Evolutionary conservation across 805 yeast genomes (phyloP).

Genomic region (Komagataella mondaviorum): DNA sequence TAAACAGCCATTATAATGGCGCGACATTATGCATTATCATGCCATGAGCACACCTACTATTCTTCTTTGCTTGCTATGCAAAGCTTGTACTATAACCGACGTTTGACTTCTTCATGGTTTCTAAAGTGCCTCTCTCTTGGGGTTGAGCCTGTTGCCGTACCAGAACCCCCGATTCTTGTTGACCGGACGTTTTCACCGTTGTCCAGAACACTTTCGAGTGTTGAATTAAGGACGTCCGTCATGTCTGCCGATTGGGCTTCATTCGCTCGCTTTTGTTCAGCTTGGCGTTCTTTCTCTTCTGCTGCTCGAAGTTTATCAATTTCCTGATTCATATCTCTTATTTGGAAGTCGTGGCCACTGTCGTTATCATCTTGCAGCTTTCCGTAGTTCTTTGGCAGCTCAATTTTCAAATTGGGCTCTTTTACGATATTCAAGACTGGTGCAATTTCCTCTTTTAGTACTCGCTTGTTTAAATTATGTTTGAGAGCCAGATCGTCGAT

Average conservation of each 20-base stretch:
- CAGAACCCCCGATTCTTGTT: not conserved
- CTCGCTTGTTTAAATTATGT: not conserved
- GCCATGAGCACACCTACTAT: not conserved
- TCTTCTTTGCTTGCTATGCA: not conserved
- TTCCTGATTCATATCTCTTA: not conserved
- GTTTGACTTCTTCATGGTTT: not conserved
- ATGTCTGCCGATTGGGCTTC: not conserved
- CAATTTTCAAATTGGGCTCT: not conserved
- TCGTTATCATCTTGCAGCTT: not conserved
- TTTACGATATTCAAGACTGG: not conserved
- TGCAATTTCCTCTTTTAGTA: not conserved
- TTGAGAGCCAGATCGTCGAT: not conserved
- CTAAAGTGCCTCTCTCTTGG: not conserved
- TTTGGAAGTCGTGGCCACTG: not conserved
- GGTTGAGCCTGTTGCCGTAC: not conserved
- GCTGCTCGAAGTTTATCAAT: not conserved
- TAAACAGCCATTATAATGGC: not conserved
- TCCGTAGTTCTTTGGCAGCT: not conserved
- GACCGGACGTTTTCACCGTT: constrained; percentile 1
- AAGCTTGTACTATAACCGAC: not conserved
- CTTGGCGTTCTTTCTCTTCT: not conserved
- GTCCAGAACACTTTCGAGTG: constrained; percentile 1
- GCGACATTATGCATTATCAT: not conserved
- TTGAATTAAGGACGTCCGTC: not conserved
- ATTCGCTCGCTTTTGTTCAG: not conserved